Evolutionary conservation across 129 eudicot genomes (phyloP).

Genomic region (Cynara cardunculus): DNA sequence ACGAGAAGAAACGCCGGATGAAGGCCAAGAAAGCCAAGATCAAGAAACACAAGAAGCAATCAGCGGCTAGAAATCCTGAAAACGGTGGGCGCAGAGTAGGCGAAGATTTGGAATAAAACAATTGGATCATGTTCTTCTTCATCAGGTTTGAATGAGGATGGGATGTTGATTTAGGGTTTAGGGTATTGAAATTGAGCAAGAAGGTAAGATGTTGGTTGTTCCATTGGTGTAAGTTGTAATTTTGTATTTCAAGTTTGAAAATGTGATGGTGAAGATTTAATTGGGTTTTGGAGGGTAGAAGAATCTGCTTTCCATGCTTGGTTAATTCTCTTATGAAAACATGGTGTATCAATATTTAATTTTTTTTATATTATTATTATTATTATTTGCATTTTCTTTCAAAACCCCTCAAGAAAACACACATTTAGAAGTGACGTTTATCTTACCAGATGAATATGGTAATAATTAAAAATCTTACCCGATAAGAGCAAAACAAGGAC

Average conservation of each 20-base stretch:
- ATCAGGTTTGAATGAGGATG: too few species aligned
- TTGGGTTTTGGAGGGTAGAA: background rate
- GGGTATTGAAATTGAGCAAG: constrained; percentile 8
- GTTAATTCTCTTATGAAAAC: background rate
- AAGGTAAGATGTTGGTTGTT: background rate
- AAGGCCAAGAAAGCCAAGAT: constrained; percentile 74
- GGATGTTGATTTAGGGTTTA: background rate
- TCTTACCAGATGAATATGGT: too few species aligned
- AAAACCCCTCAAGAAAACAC: too few species aligned
- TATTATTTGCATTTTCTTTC: background rate
- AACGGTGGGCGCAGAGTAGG: constrained; percentile 23
- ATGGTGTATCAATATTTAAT: too few species aligned
- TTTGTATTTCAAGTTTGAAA: background rate
- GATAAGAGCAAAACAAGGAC: too few species aligned
- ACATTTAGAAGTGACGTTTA: too few species aligned
- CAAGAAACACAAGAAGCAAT: constrained; percentile 54
- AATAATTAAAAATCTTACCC: too few species aligned
- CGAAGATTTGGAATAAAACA: constrained; percentile 33
- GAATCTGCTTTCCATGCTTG: constrained; percentile 7
- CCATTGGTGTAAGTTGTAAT: constrained; percentile 19
- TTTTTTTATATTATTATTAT: background rate
- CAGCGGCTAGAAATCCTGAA: constrained; percentile 35
- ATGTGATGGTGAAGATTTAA: constrained; percentile 12
- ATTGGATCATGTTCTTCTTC: too few species aligned
- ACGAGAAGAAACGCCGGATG: constrained; percentile 78